phyloP scores from a whole-genome alignment of 2,329 filamentous ascomycete species.

The Aurifilum marmelostoma region DNA sequence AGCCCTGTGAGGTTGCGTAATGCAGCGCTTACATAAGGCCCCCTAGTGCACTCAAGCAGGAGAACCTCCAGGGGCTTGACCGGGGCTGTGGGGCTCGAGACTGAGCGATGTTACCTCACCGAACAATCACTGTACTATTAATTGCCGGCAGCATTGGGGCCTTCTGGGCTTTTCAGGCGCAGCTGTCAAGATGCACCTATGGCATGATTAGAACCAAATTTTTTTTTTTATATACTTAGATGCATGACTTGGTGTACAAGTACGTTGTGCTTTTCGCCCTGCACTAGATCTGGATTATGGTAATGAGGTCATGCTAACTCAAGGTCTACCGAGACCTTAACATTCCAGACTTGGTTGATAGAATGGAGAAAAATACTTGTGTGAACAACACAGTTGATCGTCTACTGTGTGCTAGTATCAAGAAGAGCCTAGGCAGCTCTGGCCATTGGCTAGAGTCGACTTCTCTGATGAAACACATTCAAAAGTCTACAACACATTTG shows the following conservation, averaged over 20 bases:
- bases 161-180: background rate
- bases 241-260: background rate
- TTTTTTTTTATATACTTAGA: background rate
- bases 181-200: background rate
- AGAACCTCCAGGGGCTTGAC: background rate
- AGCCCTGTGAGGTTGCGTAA: conserved; percentile 13
- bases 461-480: background rate
- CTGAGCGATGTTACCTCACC: background rate
- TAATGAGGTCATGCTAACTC: background rate
- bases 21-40: conserved; percentile 5
- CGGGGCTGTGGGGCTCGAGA: background rate
- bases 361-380: background rate
- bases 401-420: background rate
- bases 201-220: background rate
- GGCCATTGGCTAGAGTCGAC: too few species aligned
- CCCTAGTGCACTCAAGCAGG: background rate
- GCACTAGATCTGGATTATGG: background rate
- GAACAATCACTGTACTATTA: background rate
- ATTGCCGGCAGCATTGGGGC: background rate
- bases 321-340: too few species aligned
- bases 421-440: too few species aligned
- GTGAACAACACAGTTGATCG: background rate
- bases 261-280: background rate
- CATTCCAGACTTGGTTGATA: too few species aligned
- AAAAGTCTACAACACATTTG: background rate